Conservation (phyloP, 108 stramenopile genomes). For the Licmophora abbreviata region DNA sequence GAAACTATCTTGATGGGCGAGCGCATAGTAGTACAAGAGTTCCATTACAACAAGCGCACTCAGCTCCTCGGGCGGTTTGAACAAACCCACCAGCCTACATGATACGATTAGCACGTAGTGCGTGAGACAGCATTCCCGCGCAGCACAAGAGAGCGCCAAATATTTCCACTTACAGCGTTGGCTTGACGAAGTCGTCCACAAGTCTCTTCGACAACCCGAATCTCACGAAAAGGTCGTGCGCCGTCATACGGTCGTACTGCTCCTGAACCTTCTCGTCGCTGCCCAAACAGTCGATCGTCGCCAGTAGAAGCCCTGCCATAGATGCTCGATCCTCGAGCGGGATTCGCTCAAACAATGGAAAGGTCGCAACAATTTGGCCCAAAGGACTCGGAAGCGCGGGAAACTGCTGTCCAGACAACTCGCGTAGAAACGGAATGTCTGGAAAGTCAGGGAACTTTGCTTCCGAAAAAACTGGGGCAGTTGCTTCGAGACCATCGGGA, state of each 20-base stretch:
- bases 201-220: slow-evolving; percentile 67
- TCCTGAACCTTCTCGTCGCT: slow-evolving; percentile 53
- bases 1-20: slow-evolving; percentile 91
- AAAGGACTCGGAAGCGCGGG: slow-evolving; percentile 81
- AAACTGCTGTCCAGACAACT: slow-evolving; percentile 22
- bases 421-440: background rate
- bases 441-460: slow-evolving; percentile 34
- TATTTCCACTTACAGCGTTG: slow-evolving; percentile 50
- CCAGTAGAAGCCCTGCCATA: slow-evolving; percentile 84
- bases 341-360: slow-evolving; percentile 85
- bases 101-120: no score
- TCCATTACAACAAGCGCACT: slow-evolving; percentile 90
- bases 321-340: slow-evolving; percentile 78
- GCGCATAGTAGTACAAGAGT: slow-evolving; percentile 88
- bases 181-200: slow-evolving; percentile 81
- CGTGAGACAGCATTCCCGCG: background rate
- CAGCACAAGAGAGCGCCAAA: slow-evolving; percentile 5
- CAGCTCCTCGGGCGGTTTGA: slow-evolving; percentile 89
- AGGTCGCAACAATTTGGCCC: slow-evolving; percentile 83
- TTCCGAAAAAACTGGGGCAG: slow-evolving; percentile 80
- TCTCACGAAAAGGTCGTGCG: slow-evolving; percentile 75
- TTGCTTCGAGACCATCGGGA: slow-evolving; percentile 89
- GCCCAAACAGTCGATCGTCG: slow-evolving; percentile 82
- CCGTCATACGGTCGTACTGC: slow-evolving; percentile 91
- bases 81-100: slow-evolving; percentile 70